These are phyloP conservation scores for Filobasidium wieringae DNA, from an alignment of 768 basidiomycete species.

Conservation along the genomic window DNA sequence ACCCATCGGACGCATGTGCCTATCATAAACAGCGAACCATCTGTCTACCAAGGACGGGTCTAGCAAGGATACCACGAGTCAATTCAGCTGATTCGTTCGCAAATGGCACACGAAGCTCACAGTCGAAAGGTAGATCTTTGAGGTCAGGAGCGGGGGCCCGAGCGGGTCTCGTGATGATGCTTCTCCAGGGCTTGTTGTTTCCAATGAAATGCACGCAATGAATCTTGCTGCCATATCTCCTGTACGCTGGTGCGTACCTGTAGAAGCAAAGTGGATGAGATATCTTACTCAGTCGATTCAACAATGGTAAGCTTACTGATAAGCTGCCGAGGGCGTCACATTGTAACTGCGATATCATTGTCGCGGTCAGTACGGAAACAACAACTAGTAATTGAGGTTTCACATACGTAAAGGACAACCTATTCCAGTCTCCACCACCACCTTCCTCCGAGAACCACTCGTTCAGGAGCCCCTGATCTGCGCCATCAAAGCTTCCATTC, in stretches of 20 bases:
- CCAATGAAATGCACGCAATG: conserved; percentile 88
- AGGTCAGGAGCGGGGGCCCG: conserved; percentile 37
- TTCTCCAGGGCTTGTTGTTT: conserved; percentile 87
- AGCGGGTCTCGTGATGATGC: conserved; percentile 57
- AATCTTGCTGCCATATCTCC: conserved; percentile 78
- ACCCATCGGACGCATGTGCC: conserved; percentile 58
- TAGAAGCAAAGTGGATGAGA: neutral
- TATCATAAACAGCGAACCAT: conserved; percentile 87
- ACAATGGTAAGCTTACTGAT: conserved; percentile 70
- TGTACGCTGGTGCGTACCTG: conserved; percentile 93
- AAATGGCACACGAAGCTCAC: conserved; percentile 18
- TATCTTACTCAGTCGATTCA: neutral
- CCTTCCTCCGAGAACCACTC: conserved; percentile 50
- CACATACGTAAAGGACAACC: conserved; percentile 70
- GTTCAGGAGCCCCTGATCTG: conserved; percentile 95
- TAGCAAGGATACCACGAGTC: conserved; percentile 3
- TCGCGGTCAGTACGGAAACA: neutral
- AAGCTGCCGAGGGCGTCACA: conserved; percentile 91
- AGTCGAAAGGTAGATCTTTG: conserved; percentile 28
- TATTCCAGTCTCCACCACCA: conserved; percentile 77
- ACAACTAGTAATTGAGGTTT: neutral
- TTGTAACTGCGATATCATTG: conserved; percentile 52
- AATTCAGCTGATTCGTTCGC: neutral
- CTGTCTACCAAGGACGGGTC: conserved; percentile 61
- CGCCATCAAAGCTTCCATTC: conserved; percentile 90